Evolutionary conservation across 345 rosid species (phyloP), one percentile per base, ranked within the genome.

Genomic region (Dipteronia dyeriana): DNA sequence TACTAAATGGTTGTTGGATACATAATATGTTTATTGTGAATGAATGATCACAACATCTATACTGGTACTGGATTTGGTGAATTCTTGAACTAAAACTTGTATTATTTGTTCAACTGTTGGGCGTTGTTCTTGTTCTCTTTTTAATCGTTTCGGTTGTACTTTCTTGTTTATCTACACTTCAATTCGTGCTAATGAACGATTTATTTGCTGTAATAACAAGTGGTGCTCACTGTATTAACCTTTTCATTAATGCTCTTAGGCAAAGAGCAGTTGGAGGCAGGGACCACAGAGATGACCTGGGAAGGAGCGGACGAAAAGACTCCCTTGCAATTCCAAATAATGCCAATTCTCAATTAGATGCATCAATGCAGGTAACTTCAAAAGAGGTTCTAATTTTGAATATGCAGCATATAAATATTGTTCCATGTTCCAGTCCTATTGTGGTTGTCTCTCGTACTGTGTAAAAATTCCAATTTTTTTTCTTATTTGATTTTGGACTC

Each of bases 361-460:
- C 75, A 38, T 70, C 77, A 16, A 20, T 75, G 79, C 94, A 87
- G 92, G 97, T 91, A 86, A 63, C n/a, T 68, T 69, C 38, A 41
- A 31, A 16, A 6, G 16, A 25, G 14, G 9, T 39, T 60, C 8
- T 20, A 57, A 22, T 63, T 57, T 68, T 53, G 38, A 34, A 34
- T 3, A 34, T 34, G 38, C 38, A 34, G 38, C 38, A 5, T 34
- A 4, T 4, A 34, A 34, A 34, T 34, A 34, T 34, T 34, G 38
- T 34, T 34, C 38, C 14, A 9, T 20, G 19, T 57, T 57, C 62
- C 53, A 64, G n/a, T 64, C 19, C 43, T 64, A 13, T 29, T 38
- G 22, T 72, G 66, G 11, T 19, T 34, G 34, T 29, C 2, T 26
- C 31, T 72, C 7, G 2, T 10, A 54, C 20, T 20, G 5, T 38